Evolutionary conservation across 2,329 filamentous ascomycete species (phyloP), one percentile per base, ranked within the genome.

Genomic region (Apiospora arundinis): DNA sequence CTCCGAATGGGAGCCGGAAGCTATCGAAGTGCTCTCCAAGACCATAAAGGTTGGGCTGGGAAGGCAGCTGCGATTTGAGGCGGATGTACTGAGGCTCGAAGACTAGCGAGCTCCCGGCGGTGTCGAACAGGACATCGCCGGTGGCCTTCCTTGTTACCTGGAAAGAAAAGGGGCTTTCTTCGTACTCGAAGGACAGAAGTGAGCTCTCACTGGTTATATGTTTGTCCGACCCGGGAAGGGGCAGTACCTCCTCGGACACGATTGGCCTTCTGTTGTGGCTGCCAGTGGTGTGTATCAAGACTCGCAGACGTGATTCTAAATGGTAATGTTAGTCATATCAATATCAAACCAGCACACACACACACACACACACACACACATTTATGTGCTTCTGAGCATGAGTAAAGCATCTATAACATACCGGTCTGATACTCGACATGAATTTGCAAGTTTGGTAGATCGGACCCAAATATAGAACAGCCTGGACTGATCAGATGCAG

Each of bases 51-150:
- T 92, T 89, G 0, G 93, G 92, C 69, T 90, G 84, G 0, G 88
- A 80, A 0, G 93, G 93, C 14, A 96, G 84, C 73, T 85, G 88
- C 1, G 93, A 95, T 56, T 92, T 88, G 71, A 95, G 84, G 28
- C 91, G 89, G 28, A 95, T 81, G 76, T 94, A 95, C 80, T 96
- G 93, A 12, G 89, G 90, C 82, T 96, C 91, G 75, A 95, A 96
- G 65, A 96, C 84, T 12, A 96, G 83, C 12, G 85, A 84, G 4
- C 88, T 87, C 0, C 86, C 91, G 0, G 90, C 89, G 0, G 92
- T 93, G 76, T 95, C 91, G 78, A 94, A 94, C 9, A 94, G 81
- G 4, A 89, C 84, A 73, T 91, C 78, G 4, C 81, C 80, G 1
- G 80, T 81, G 40, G 78, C 78, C 16, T 77, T 75, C 28, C 83